Evolutionary conservation across 768 basidiomycete species (phyloP).

Genomic region (Tylopilus plumbeoviolaceoides): DNA sequence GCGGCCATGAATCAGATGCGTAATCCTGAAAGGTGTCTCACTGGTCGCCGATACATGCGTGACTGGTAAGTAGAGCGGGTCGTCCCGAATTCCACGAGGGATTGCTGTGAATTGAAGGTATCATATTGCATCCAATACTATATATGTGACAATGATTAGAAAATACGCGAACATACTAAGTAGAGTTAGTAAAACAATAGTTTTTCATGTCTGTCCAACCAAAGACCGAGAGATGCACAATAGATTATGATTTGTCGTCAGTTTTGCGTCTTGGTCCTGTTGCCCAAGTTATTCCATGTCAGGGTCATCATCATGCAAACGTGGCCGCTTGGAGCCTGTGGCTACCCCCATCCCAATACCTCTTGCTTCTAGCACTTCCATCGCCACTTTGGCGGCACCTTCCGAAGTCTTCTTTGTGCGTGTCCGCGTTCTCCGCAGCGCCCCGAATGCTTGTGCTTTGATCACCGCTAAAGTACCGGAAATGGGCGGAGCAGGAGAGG

Average conservation of each 20-base stretch:
- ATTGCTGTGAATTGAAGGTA: conserved; percentile 29
- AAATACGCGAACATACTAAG: conserved; percentile 29
- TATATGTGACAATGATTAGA: conserved; percentile 33
- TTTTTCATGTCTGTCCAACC: conserved; percentile 23
- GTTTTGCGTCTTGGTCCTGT: conserved; percentile 13
- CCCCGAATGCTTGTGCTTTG: conserved; percentile 87
- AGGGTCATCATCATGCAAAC: conserved; percentile 51
- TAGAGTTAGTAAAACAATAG: conserved; percentile 32
- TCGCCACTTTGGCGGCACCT: conserved; percentile 65
- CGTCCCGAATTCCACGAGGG: background rate
- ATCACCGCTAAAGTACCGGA: conserved; percentile 86
- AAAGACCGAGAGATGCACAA: conserved; percentile 24
- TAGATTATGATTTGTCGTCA: conserved; percentile 25
- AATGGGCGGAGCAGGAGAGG: conserved; percentile 48
- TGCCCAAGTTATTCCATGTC: conserved; percentile 30
- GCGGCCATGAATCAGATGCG: conserved; percentile 18
- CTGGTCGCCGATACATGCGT: conserved; percentile 8
- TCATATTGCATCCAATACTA: conserved; percentile 38
- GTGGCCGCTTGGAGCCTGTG: conserved; percentile 38
- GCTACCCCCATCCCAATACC: conserved; percentile 57
- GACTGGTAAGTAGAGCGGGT: conserved; percentile 8
- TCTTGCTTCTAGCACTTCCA: conserved; percentile 78
- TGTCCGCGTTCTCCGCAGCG: conserved; percentile 72
- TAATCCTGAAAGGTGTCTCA: background rate
- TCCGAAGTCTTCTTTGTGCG: conserved; percentile 71